Conservation (phyloP, 768 basidiomycete genomes). For the Plicaturopsis crispa region DNA sequence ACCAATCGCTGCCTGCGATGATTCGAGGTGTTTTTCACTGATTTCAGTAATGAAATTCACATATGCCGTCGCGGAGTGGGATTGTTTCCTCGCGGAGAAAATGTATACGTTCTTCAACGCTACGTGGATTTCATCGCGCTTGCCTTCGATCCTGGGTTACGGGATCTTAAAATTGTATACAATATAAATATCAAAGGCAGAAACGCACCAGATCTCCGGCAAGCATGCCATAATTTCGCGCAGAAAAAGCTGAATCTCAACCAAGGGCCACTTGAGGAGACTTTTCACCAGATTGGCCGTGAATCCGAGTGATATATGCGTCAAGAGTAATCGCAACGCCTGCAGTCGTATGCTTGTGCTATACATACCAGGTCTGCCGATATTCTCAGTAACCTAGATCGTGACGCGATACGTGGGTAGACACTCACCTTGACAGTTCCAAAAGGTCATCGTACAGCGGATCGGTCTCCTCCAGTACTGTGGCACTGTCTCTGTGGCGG, state of each 20-base stretch:
- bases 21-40: background rate
- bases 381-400: background rate
- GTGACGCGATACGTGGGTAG: background rate
- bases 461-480: background rate
- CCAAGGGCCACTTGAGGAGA: background rate
- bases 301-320: background rate
- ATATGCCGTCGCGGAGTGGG: background rate
- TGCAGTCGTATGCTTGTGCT: background rate
- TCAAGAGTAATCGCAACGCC: background rate
- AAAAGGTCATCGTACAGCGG: background rate
- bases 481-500: background rate
- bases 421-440: background rate
- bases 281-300: background rate
- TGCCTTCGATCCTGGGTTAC: background rate
- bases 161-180: background rate
- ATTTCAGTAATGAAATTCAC: background rate
- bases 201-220: background rate
- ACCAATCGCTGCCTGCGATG: background rate
- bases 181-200: background rate
- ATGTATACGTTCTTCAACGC: background rate
- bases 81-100: background rate
- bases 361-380: background rate
- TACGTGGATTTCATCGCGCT: background rate
- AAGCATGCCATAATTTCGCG: slow-evolving; percentile 1
- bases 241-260: background rate